Conservation (phyloP, 164 flowering plant species). For the Cinnamomum micranthum region DNA sequence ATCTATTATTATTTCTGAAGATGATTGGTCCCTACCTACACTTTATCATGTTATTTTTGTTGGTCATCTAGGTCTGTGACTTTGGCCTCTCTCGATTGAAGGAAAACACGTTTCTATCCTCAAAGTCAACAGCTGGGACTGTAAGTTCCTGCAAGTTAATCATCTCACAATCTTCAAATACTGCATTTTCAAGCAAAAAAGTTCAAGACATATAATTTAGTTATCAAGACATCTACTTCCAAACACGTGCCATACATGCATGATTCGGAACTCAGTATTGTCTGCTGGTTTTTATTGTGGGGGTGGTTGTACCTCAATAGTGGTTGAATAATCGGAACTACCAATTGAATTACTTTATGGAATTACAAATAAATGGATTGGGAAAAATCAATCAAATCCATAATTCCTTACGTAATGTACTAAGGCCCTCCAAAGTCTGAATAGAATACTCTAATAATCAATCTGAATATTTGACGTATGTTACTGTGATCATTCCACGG, state of each 20-base stretch:
- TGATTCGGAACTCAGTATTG: too few species aligned
- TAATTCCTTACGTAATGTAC: too few species aligned
- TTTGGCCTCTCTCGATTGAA: constrained; percentile 96
- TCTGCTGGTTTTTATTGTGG: not conserved
- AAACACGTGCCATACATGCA: too few species aligned
- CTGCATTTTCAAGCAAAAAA: not conserved
- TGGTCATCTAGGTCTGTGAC: constrained; percentile 75
- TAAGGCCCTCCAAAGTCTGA: not conserved
- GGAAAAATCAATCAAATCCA: not conserved
- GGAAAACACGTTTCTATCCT: constrained; percentile 91
- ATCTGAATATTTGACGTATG: not conserved
- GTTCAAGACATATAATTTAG: too few species aligned
- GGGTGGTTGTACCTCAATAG: not conserved
- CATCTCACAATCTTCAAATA: not conserved
- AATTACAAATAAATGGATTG: not conserved
- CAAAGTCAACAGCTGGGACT: constrained; percentile 98
- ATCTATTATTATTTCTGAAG: not conserved
- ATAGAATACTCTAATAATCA: too few species aligned
- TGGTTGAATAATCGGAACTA: not conserved
- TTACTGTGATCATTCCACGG: not conserved
- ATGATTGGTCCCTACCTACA: not conserved
- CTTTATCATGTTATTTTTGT: not conserved
- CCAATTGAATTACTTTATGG: not conserved
- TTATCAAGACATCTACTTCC: too few species aligned
- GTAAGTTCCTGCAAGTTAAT: constrained; percentile 46